Evolutionary conservation across 129 eudicot genomes (phyloP).

Genomic region (Kitagawia praeruptora): DNA sequence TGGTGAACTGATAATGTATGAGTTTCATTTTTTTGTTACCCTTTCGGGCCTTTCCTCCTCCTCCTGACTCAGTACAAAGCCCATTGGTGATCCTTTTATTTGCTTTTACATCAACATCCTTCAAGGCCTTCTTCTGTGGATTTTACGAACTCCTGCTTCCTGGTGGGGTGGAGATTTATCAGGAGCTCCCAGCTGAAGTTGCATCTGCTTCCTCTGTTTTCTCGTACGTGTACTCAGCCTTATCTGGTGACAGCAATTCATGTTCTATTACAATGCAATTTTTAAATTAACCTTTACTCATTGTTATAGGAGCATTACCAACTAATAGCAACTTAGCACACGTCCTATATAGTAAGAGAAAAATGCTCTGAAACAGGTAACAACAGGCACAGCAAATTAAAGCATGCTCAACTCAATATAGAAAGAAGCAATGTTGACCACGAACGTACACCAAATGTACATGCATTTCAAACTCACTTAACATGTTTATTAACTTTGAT

Average conservation of each 20-base stretch:
- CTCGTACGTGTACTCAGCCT: slow-evolving; percentile 71
- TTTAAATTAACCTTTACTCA: not conserved
- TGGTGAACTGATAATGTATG: slow-evolving; percentile 11
- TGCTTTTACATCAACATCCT: slow-evolving; percentile 63
- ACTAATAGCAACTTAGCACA: not conserved
- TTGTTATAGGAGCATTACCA: not conserved
- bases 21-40: slow-evolving; percentile 15
- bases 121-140: slow-evolving; percentile 31
- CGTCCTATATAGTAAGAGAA: too few relatives aligned
- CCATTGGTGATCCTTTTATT: slow-evolving; percentile 41
- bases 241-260: slow-evolving; percentile 80
- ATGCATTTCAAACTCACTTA: not conserved
- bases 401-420: not conserved
- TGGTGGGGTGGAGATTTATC: slow-evolving; percentile 44
- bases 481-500: not conserved
- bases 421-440: too few relatives aligned
- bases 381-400: not conserved
- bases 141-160: slow-evolving; percentile 51
- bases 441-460: not conserved
- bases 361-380: not conserved
- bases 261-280: slow-evolving; percentile 89
- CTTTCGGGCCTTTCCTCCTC: slow-evolving; percentile 44
- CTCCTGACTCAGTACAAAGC: slow-evolving; percentile 47
- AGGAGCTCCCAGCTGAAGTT: slow-evolving; percentile 57
- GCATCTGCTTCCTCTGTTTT: slow-evolving; percentile 81